Evolutionary conservation across 768 basidiomycete genomes (phyloP), one percentile per base, ranked within the genome.

Genomic region (Podaxis sp.): DNA sequence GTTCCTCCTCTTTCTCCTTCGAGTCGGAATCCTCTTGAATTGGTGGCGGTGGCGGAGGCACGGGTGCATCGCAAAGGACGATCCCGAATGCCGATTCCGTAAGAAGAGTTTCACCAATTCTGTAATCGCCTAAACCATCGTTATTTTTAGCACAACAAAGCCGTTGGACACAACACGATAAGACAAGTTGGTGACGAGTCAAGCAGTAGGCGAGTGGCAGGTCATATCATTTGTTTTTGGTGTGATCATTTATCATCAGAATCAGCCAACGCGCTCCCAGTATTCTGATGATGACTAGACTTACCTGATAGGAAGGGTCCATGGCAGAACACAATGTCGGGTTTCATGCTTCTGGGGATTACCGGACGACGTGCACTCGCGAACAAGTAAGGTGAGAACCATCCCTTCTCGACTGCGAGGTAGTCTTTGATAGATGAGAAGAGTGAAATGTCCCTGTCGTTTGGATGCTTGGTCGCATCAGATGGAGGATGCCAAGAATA

Each of bases 361-460:
- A 84, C 78, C 6, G 87, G 87, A 52, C 86, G 72, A 10, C 84
- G 79, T 2, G 78, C 79, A 61, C 84, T 87, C 4, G 86, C 85
- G 68, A 86, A 88, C 1, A 87, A 75, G 68, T 87, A 87, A 0
- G 86, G 86, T 12, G 81, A 84, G 72, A 88, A 87, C 87, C 88
- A 87, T 13, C 86, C 87, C 70, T 88, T 87, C 72, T 85, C 83
- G 3, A 85, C 74, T 2, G 85, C 79, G 49, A 88, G 73, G 61
- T 87, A 88, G 58, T 87, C 86, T 66, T 82, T 87, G 20, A 89
- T 83, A 7, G 77, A 75, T 40, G 87, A 73, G 66, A 88, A 88
- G 15, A 88, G 72, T 3, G 84, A 85, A n/a, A 72, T 66, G 66
- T 87, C 85, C 60, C 84, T 85, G 58, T 13, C 6, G 26, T 12